phyloP scores from a whole-genome alignment of 2,329 filamentous ascomycete species.

The Trichophyton rubrum region DNA sequence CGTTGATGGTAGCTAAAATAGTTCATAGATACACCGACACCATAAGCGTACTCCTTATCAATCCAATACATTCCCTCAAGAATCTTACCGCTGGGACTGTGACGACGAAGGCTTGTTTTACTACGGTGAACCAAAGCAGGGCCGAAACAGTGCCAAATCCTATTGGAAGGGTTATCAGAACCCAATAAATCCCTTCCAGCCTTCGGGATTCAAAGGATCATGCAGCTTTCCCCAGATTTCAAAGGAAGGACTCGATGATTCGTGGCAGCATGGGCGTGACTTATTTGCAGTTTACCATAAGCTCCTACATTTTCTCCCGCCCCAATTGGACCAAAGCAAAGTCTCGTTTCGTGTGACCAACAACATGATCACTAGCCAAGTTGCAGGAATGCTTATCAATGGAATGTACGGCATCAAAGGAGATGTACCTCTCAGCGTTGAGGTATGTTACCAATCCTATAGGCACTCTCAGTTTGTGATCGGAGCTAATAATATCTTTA shows the following conservation, averaged over 20 bases:
- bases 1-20: background rate
- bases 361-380: constrained; percentile 71
- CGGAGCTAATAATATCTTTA: background rate
- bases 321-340: constrained; percentile 31
- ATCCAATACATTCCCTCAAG: constrained; percentile 61
- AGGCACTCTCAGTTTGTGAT: background rate
- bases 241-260: constrained; percentile 56
- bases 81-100: constrained; percentile 62
- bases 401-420: constrained; percentile 49
- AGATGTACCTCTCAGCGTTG: constrained; percentile 38
- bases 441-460: constrained; percentile 23
- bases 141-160: constrained; percentile 39
- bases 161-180: constrained; percentile 56
- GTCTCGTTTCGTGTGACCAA: constrained; percentile 63
- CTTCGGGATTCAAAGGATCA: constrained; percentile 55
- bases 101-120: constrained; percentile 57
- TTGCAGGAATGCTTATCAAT: constrained; percentile 59
- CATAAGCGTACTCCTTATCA: constrained; percentile 76
- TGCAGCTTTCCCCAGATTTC: constrained; percentile 79
- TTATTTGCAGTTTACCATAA: constrained; percentile 64
- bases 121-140: constrained; percentile 46
- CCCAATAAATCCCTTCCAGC: constrained; percentile 52
- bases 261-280: constrained; percentile 63
- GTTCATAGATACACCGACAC: constrained; percentile 57
- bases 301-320: constrained; percentile 54